These are phyloP conservation scores for Dysphania ambrosioides DNA, from an alignment of 148 eudicot species.

Conservation along the genomic window DNA sequence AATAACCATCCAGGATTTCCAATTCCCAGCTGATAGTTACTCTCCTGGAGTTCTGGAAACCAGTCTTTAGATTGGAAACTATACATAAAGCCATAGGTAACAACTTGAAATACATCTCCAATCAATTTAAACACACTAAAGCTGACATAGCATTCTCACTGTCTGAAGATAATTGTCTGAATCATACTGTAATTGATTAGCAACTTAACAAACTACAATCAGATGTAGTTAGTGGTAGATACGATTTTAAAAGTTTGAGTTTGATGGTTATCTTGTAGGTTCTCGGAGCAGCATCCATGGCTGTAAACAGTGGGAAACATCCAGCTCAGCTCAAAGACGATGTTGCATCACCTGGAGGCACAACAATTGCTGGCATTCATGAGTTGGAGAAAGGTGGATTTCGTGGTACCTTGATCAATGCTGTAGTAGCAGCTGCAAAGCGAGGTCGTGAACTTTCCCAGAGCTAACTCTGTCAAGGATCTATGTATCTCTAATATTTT, in stretches of 20 bases:
- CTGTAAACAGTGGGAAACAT: slow-evolving; percentile 60
- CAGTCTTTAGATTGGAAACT: too few relatives aligned
- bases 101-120: too few relatives aligned
- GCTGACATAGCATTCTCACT: too few relatives aligned
- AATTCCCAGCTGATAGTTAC: too few relatives aligned
- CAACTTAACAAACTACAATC: too few relatives aligned
- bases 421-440: slow-evolving; percentile 81
- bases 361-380: slow-evolving; percentile 91
- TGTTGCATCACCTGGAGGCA: slow-evolving; percentile 87
- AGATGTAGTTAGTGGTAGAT: too few relatives aligned
- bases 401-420: slow-evolving; percentile 89
- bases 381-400: slow-evolving; percentile 87
- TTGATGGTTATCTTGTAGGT: slow-evolving; percentile 47
- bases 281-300: slow-evolving; percentile 91
- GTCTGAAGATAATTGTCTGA: too few relatives aligned
- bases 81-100: too few relatives aligned
- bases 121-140: too few relatives aligned
- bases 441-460: slow-evolving; percentile 66
- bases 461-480: slow-evolving; percentile 18
- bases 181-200: too few relatives aligned
- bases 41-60: too few relatives aligned
- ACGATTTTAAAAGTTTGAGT: too few relatives aligned
- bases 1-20: not conserved
- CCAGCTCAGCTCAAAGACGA: slow-evolving; percentile 97
- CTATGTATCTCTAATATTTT: not conserved